These are phyloP conservation scores for Trametes pubescens DNA, from an alignment of 1,284 basidiomycete species.

Conservation along the genomic window DNA sequence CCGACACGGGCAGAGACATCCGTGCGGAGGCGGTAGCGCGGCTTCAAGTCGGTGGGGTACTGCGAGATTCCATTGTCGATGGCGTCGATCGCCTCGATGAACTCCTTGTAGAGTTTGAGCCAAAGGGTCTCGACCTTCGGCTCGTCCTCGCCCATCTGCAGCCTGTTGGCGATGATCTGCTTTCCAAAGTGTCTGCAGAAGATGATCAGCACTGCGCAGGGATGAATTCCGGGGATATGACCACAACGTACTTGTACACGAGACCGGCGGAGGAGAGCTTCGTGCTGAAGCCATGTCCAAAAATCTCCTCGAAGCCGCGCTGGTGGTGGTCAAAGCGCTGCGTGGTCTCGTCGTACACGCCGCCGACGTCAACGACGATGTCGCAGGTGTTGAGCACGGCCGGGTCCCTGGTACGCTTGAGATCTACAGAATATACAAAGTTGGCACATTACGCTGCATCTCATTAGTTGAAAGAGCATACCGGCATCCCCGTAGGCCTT, in stretches of 20 bases:
- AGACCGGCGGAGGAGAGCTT: constrained; percentile 95
- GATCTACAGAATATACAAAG: constrained; percentile 52
- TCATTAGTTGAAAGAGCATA: constrained; percentile 38
- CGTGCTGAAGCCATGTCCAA: constrained; percentile 85
- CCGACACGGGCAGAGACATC: constrained; percentile 86
- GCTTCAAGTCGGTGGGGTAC: constrained; percentile 67
- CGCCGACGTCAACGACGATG: constrained; percentile 99
- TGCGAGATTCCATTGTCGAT: constrained; percentile 96
- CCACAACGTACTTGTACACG: constrained; percentile 83
- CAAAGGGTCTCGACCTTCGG: constrained; percentile 79
- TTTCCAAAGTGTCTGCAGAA: constrained; percentile 88
- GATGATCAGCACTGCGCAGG: background rate
- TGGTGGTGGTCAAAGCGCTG: constrained; percentile 97
- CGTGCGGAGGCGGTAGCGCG: constrained; percentile 79
- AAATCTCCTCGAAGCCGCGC: constrained; percentile 90
- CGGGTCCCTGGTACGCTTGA: constrained; percentile 87
- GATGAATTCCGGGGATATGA: background rate
- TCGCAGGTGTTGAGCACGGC: constrained; percentile 84
- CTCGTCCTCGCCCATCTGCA: constrained; percentile 62
- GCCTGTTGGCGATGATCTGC: constrained; percentile 80
- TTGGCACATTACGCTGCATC: background rate
- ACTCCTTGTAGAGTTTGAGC: constrained; percentile 93
- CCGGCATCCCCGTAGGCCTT: constrained; percentile 79
- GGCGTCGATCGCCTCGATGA: constrained; percentile 94
- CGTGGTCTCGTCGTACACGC: constrained; percentile 83